phyloP scores from a whole-genome alignment of 768 basidiomycete species.

The Sarcodon sp. region DNA sequence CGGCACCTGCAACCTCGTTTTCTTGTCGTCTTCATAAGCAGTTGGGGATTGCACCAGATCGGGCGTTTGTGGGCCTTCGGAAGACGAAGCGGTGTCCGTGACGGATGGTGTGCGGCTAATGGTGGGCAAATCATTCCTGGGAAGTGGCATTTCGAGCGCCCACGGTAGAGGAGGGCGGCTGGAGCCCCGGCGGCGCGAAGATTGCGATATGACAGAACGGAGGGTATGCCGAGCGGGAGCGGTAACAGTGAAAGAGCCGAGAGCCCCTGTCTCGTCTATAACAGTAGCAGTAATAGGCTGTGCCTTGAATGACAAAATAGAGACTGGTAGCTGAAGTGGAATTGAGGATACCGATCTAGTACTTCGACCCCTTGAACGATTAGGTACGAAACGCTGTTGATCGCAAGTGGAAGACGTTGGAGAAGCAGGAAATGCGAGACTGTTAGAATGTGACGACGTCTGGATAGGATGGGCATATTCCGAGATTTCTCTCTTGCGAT shows the following conservation, averaged over 20 bases:
- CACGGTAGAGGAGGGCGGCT: background rate
- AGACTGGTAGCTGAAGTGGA: background rate
- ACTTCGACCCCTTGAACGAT: background rate
- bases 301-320: background rate
- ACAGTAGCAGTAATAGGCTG: background rate
- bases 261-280: background rate
- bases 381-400: background rate
- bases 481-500: background rate
- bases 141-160: background rate
- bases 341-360: background rate
- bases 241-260: background rate
- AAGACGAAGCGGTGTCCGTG: too few species aligned
- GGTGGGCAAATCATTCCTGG: background rate
- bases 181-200: background rate
- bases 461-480: background rate
- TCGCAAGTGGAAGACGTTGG: background rate
- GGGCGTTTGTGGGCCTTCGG: too few species aligned
- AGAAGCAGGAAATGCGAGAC: background rate
- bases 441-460: background rate
- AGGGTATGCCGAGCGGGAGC: background rate
- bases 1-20: background rate
- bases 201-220: background rate
- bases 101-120: background rate
- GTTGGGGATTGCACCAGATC: background rate
- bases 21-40: background rate